Conservation (phyloP, 805 yeast genomes). For the Sungouiella thailandica region DNA sequence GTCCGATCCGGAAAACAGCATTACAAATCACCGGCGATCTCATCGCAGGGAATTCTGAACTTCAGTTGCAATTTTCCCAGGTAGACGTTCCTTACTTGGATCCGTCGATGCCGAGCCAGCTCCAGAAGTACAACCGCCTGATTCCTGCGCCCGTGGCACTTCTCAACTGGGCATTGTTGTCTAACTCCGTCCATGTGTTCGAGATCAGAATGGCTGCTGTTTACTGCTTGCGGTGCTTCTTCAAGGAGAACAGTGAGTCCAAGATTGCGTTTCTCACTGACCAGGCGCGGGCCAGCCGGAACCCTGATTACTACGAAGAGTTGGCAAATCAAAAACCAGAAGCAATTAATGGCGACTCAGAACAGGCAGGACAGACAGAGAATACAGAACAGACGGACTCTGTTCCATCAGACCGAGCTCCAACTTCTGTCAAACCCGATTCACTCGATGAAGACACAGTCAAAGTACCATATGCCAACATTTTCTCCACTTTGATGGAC, state of each 20-base stretch:
- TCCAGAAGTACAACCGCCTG: constrained; percentile 26
- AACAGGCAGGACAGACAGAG: not conserved
- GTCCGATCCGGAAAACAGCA: constrained; percentile 61
- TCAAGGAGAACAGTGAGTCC: constrained; percentile 58
- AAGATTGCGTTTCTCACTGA: constrained; percentile 59
- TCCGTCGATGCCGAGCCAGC: constrained; percentile 52
- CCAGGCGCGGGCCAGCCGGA: constrained; percentile 46
- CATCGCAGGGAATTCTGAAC: constrained; percentile 57
- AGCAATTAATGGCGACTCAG: too few species aligned
- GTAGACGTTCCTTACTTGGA: constrained; percentile 92
- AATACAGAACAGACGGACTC: constrained; percentile 1
- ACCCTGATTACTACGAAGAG: constrained; percentile 20
- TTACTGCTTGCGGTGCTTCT: constrained; percentile 60
- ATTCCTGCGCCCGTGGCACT: constrained; percentile 73
- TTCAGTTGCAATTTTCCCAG: constrained; percentile 68
- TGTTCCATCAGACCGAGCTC: too few species aligned
- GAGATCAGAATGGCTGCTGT: constrained; percentile 75
- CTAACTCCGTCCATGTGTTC: constrained; percentile 80
- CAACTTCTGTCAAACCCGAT: too few species aligned
- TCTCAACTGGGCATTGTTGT: constrained; percentile 74
- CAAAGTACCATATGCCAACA: constrained; percentile 46
- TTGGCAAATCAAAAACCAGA: constrained; percentile 4
- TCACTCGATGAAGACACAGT: constrained; percentile 3
- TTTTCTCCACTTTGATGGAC: constrained; percentile 67
- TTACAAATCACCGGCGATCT: constrained; percentile 74